Percentiles rank a stretch among this genome's conserved stretches.
Evolutionary conservation across 1,284 basidiomycete genomes (phyloP).

Genomic region (Leccinum variabile): DNA sequence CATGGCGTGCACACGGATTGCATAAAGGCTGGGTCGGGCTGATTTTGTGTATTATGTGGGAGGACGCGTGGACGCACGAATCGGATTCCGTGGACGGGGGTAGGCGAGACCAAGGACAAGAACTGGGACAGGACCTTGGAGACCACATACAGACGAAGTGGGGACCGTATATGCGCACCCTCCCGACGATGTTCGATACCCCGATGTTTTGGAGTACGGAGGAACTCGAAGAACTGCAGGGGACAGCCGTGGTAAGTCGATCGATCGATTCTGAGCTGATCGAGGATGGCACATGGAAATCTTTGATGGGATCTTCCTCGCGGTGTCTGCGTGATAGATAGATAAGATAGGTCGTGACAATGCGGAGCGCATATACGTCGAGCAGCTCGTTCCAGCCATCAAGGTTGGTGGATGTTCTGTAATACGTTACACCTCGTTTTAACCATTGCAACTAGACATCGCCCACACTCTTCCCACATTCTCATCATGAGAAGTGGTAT

Average conservation of each 20-base stretch:
- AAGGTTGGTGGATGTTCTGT: slow-evolving; percentile 44
- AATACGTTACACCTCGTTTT: background rate
- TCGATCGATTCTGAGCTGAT: slow-evolving; percentile 28
- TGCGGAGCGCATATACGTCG: slow-evolving; percentile 75
- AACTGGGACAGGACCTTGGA: slow-evolving; percentile 36
- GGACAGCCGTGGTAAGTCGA: slow-evolving; percentile 85
- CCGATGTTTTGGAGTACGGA: slow-evolving; percentile 92
- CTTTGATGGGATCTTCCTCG: background rate
- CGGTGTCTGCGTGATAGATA: slow-evolving; percentile 29
- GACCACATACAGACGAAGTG: slow-evolving; percentile 43
- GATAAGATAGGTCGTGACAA: slow-evolving; percentile 88
- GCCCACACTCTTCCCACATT: slow-evolving; percentile 66
- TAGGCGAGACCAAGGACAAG: background rate
- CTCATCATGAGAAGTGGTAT: slow-evolving; percentile 54
- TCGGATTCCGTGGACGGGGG: background rate
- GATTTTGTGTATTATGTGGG: slow-evolving; percentile 96
- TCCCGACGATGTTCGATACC: slow-evolving; percentile 81
- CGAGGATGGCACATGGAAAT: background rate
- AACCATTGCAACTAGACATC: slow-evolving; percentile 49
- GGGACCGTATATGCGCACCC: slow-evolving; percentile 39
- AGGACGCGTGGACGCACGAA: slow-evolving; percentile 51
- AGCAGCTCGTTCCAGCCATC: slow-evolving; percentile 66
- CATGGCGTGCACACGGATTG: slow-evolving; percentile 62
- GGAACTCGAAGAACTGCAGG: slow-evolving; percentile 77
- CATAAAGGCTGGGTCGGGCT: slow-evolving; percentile 83